These are phyloP conservation scores for Annulohypoxylon maeteangense DNA, from an alignment of 495 filamentous ascomycete genomes.

Conservation along the genomic window DNA sequence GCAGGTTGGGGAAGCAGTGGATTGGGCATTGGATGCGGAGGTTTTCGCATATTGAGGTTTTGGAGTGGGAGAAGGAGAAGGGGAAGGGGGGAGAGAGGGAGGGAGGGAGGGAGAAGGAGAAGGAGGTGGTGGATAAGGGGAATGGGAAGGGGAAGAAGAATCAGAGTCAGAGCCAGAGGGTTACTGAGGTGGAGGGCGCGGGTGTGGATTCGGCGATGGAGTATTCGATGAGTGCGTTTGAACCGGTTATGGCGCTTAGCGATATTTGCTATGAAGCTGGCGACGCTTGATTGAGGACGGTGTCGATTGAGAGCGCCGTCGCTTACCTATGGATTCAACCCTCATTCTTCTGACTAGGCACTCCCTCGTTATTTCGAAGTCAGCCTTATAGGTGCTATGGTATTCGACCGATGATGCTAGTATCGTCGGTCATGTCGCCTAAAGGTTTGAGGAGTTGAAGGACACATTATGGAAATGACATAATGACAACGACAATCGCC, in stretches of 20 bases:
- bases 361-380: no score
- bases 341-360: no score
- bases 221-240: conserved; percentile 14
- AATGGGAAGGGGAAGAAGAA: conserved; percentile 9
- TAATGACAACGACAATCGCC: not conserved
- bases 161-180: not conserved
- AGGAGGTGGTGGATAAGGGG: not conserved
- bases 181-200: not conserved
- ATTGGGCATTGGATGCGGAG: conserved; percentile 38
- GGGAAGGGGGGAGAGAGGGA: conserved; percentile 12
- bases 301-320: not conserved
- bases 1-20: conserved; percentile 36
- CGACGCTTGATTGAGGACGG: not conserved
- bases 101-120: conserved; percentile 9
- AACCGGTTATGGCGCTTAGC: conserved; percentile 4
- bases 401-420: not conserved
- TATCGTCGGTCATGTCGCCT: not conserved
- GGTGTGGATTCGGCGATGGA: not conserved
- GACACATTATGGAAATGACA: not conserved
- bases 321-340: not conserved
- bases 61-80: conserved; percentile 33
- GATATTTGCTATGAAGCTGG: conserved; percentile 6
- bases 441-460: not conserved
- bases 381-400: no score
- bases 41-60: conserved; percentile 28